A percentile compares a stretch with the other conserved stretches of the same genome.
Evolutionary conservation across 1,284 basidiomycete species (phyloP).

Genomic region (Microbotryum silenes-acaulis): DNA sequence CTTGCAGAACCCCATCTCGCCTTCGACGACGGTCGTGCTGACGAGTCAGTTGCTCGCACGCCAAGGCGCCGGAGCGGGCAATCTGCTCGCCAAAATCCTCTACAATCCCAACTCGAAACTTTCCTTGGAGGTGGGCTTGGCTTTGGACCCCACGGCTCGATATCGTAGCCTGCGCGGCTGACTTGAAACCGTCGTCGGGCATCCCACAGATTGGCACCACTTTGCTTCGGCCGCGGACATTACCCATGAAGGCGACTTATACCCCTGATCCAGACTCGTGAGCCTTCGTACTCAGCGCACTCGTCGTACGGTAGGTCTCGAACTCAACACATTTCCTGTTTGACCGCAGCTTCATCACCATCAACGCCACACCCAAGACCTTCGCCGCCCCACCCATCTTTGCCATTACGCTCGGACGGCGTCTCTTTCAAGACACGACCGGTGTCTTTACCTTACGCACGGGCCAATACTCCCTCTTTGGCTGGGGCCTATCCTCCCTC

Average conservation of each 20-base stretch:
- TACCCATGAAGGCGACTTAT: constrained; percentile 44
- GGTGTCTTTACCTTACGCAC: constrained; percentile 36
- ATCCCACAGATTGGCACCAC: constrained; percentile 37
- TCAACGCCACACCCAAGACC: constrained; percentile 36
- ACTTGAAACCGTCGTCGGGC: too few species aligned
- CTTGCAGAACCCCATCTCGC: constrained; percentile 20
- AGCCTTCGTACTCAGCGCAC: constrained; percentile 11
- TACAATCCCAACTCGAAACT: constrained; percentile 57
- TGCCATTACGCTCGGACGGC: constrained; percentile 44
- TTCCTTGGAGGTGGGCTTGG: constrained; percentile 45
- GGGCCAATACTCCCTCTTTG: constrained; percentile 37
- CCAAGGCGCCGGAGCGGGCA: constrained; percentile 42
- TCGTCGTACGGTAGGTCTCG: neutral
- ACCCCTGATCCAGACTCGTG: constrained; percentile 44
- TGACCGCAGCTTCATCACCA: constrained; percentile 38
- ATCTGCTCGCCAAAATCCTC: constrained; percentile 53
- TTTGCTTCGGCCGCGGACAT: constrained; percentile 44
- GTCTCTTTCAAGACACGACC: constrained; percentile 42
- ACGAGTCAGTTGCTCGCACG: constrained; percentile 39
- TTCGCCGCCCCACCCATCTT: constrained; percentile 41
- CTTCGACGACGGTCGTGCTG: constrained; percentile 22
- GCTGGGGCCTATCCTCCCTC: constrained; percentile 35
- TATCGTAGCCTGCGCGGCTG: too few species aligned
- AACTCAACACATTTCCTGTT: too few species aligned
- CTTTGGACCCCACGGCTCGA: too few species aligned